These are phyloP conservation scores for Sporobolomyces pararoseus DNA, from an alignment of 768 basidiomycete genomes.

Conservation along the genomic window DNA sequence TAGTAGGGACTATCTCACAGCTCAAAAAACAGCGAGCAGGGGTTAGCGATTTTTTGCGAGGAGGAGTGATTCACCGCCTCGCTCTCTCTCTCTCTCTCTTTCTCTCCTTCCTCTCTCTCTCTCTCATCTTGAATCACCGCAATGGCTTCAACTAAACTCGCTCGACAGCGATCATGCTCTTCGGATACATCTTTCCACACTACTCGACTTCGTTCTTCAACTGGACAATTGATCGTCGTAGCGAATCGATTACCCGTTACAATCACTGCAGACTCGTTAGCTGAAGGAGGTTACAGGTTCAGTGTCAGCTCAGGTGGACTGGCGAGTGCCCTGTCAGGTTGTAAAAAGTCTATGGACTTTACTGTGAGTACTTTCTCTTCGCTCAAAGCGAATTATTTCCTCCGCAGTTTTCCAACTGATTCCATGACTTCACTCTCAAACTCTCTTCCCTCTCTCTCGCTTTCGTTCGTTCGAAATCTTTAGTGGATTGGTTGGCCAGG, in stretches of 20 bases:
- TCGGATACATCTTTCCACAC: conserved; percentile 30
- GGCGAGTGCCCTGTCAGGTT: conserved; percentile 91
- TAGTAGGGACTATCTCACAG: no score
- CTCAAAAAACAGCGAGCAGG: no score
- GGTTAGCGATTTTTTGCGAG: no score
- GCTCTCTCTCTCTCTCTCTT: conserved; percentile 8
- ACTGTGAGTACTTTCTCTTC: conserved; percentile 85
- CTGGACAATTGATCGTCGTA: conserved; percentile 45
- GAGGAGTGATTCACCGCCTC: background rate
- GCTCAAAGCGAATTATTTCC: no score
- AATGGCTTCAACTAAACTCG: conserved; percentile 8
- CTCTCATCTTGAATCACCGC: background rate
- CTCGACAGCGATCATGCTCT: conserved; percentile 27
- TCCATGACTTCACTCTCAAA: conserved; percentile 3
- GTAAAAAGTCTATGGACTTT: conserved; percentile 96
- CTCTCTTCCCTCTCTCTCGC: background rate
- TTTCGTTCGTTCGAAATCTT: background rate
- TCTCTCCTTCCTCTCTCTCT: background rate
- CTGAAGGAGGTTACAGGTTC: conserved; percentile 40
- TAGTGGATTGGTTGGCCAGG: conserved; percentile 47
- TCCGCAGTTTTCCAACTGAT: conserved; percentile 8
- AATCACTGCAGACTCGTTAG: conserved; percentile 20
- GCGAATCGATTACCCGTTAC: conserved; percentile 40
- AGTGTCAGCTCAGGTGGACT: conserved; percentile 71
- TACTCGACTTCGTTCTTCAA: conserved; percentile 20